A percentile compares a stretch with the other conserved stretches of the same genome.
These are phyloP conservation scores for Populus hybrid DNA, from an alignment of 441 rosid genomes.

Conservation along the genomic window DNA sequence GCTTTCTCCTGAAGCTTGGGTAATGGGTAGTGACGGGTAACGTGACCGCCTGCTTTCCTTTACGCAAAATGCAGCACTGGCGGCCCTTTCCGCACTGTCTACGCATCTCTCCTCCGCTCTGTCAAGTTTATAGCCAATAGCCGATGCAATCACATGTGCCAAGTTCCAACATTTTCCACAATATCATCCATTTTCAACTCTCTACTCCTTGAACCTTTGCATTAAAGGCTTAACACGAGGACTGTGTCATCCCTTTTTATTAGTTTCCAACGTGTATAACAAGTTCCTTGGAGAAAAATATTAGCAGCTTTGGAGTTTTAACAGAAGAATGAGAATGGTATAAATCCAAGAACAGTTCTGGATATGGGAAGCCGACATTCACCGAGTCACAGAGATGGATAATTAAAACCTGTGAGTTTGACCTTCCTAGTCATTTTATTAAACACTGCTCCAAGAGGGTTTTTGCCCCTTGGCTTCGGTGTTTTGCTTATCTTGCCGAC, in stretches of 20 bases:
- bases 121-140: neutral
- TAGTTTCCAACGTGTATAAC: constrained; percentile 12
- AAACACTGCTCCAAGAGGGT: no score
- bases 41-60: constrained; percentile 29
- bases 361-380: no score
- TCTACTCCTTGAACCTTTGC: constrained; percentile 4
- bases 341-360: no score
- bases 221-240: neutral
- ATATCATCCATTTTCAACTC: neutral
- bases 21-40: neutral
- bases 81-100: constrained; percentile 16
- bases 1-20: constrained; percentile 30
- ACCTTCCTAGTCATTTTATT: no score
- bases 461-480: no score
- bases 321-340: no score
- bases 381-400: no score
- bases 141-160: constrained; percentile 10
- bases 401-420: no score
- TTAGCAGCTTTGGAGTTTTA: neutral
- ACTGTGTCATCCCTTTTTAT: neutral
- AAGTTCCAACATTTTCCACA: neutral
- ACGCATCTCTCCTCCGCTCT: neutral
- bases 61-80: constrained; percentile 35
- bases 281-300: constrained; percentile 5
- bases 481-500: constrained; percentile 15